phyloP scores from a whole-genome alignment of 2,329 filamentous ascomycete genomes.

The Aspergillus tubingensis region DNA sequence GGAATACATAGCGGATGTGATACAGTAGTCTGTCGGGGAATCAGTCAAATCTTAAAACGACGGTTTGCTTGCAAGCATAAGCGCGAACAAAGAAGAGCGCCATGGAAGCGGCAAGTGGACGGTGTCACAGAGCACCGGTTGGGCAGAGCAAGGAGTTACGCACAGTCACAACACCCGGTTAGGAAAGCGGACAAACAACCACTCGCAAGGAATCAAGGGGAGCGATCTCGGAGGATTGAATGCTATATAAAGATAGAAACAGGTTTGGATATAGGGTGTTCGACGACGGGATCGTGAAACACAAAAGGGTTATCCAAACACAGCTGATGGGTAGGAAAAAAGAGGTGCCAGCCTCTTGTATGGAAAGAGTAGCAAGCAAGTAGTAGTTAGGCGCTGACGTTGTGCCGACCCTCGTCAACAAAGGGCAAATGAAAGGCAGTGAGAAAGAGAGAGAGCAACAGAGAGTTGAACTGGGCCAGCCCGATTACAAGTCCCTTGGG shows the following conservation, averaged over 20 bases:
- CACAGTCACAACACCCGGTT: constrained; percentile 17
- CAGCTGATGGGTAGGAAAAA: background rate
- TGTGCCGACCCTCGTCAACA: constrained; percentile 22
- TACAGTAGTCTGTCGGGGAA: constrained; percentile 13
- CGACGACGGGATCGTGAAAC: constrained; percentile 20
- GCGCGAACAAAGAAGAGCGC: constrained; percentile 12
- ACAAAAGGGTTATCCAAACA: constrained; percentile 25
- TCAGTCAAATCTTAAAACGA: constrained; percentile 26
- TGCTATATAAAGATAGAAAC: constrained; percentile 2
- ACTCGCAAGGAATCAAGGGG: background rate
- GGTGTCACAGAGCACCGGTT: background rate
- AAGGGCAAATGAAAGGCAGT: constrained; percentile 24
- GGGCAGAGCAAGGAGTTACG: constrained; percentile 11
- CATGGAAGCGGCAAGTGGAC: background rate
- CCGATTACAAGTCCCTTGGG: constrained; percentile 33
- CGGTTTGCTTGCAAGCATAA: constrained; percentile 18
- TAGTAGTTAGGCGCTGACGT: constrained; percentile 23
- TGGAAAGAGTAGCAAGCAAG: constrained; percentile 7
- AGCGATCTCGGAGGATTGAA: background rate
- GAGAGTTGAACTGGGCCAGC: constrained; percentile 41
- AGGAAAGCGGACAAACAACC: constrained; percentile 17
- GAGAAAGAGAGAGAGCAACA: constrained; percentile 28
- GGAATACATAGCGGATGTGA: constrained; percentile 65
- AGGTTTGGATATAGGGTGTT: constrained; percentile 3
- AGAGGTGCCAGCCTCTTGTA: constrained; percentile 42